Conservation (phyloP, 1,139 yeast species). For the Nakaseomyces uthaithaninus region DNA sequence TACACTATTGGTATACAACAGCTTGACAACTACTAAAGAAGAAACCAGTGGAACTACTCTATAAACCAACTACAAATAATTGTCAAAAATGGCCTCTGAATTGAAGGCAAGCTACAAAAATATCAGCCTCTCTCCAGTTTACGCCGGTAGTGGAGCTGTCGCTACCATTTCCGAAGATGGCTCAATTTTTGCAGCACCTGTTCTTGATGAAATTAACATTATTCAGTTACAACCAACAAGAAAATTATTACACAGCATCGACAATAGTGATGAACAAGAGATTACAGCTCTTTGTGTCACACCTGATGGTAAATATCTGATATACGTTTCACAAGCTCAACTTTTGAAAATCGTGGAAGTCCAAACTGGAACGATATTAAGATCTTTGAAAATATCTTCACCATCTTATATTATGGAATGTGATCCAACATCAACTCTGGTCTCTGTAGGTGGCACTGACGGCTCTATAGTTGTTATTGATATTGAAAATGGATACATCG, state of each 20-base stretch:
- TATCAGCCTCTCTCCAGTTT: constrained; percentile 60
- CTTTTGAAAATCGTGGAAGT: constrained; percentile 56
- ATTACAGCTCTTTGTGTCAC: constrained; percentile 69
- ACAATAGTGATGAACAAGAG: constrained; percentile 75
- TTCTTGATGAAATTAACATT: constrained; percentile 63
- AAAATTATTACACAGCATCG: constrained; percentile 50
- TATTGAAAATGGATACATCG: constrained; percentile 74
- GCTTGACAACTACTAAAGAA: not conserved
- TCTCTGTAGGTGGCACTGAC: constrained; percentile 94
- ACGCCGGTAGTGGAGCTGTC: constrained; percentile 67
- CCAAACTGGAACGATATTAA: constrained; percentile 40
- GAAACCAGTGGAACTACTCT: not conserved
- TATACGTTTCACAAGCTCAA: constrained; percentile 76
- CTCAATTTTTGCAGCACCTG: constrained; percentile 66
- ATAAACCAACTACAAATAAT: not conserved
- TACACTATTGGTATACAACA: not conserved
- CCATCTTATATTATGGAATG: constrained; percentile 74
- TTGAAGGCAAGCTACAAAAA: constrained; percentile 31
- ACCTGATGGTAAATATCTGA: constrained; percentile 64
- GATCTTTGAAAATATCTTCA: constrained; percentile 52
- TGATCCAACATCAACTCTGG: constrained; percentile 74
- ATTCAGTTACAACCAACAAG: constrained; percentile 45
- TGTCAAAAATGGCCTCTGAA: not conserved
- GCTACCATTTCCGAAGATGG: constrained; percentile 67
- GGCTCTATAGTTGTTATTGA: constrained; percentile 92